phyloP scores from a whole-genome alignment of 805 yeast genomes.

The Gaillardinia entomophila region DNA sequence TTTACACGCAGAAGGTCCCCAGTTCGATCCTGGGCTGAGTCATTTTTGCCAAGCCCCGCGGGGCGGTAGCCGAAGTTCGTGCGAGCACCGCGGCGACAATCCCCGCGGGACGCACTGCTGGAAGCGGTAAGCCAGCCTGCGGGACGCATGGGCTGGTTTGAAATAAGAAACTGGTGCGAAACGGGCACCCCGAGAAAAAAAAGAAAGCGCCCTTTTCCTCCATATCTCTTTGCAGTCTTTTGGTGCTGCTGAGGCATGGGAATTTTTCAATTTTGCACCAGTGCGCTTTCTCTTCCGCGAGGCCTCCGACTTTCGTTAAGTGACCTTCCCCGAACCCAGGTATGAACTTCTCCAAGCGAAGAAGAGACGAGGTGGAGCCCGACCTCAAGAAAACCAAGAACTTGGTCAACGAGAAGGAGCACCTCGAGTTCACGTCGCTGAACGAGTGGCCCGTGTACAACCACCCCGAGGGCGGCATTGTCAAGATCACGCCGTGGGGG shows the following conservation, averaged over 20 bases:
- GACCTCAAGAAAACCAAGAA: slow-evolving; percentile 16
- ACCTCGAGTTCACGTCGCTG: slow-evolving; percentile 1
- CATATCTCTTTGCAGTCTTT: too few relatives aligned
- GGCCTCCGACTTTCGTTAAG: too few relatives aligned
- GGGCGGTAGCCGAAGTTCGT: too few relatives aligned
- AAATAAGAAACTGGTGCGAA: too few relatives aligned
- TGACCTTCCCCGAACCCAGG: too few relatives aligned
- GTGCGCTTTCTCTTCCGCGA: too few relatives aligned
- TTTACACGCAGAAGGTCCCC: slow-evolving; percentile 18
- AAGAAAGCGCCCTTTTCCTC: neutral
- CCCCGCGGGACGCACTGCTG: too few relatives aligned
- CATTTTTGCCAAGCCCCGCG: slow-evolving; percentile 5
- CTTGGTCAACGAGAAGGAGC: slow-evolving; percentile 11
- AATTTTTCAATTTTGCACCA: slow-evolving; percentile 1
- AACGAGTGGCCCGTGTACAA: slow-evolving; percentile 51
- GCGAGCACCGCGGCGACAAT: too few relatives aligned
- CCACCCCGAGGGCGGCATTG: slow-evolving; percentile 59
- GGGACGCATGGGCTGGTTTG: too few relatives aligned
- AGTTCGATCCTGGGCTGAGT: slow-evolving; percentile 18
- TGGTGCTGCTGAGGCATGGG: too few relatives aligned
- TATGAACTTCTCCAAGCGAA: slow-evolving; percentile 12
- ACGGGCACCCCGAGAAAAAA: neutral
- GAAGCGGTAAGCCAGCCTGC: too few relatives aligned
- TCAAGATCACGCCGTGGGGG: slow-evolving; percentile 62
- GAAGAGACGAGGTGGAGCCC: slow-evolving; percentile 16